phyloP scores from a whole-genome alignment of 352 stramenopile species.

The Phytopythium ostracodes region DNA sequence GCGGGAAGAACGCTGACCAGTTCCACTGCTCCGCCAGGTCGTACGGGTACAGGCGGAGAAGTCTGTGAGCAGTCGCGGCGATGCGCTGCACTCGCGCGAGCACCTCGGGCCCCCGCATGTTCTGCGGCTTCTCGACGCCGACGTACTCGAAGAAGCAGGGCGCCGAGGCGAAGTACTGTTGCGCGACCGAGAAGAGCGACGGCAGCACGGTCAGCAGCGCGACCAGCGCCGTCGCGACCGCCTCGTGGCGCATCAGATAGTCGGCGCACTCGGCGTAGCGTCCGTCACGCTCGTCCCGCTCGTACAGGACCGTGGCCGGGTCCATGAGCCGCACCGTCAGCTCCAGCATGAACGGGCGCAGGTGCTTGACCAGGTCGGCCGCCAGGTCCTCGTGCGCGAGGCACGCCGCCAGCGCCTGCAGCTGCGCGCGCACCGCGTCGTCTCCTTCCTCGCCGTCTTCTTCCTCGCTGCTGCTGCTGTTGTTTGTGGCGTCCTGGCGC shows the following conservation, averaged over 20 bases:
- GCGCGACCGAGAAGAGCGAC: conserved; percentile 46
- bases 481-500: conserved; percentile 6
- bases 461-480: not conserved
- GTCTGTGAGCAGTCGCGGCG: conserved; percentile 48
- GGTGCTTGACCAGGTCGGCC: conserved; percentile 40
- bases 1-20: conserved; percentile 75
- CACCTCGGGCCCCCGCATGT: conserved; percentile 26
- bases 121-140: conserved; percentile 38
- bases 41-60: conserved; percentile 47
- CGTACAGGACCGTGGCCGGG: conserved; percentile 39
- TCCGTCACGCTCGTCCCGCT: conserved; percentile 11
- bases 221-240: conserved; percentile 44
- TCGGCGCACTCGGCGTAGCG: conserved; percentile 34
- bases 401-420: conserved; percentile 56
- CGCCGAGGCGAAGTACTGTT: conserved; percentile 59
- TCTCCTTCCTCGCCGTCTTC: conserved; percentile 15
- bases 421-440: conserved; percentile 17
- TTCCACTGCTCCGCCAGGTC: conserved; percentile 70
- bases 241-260: conserved; percentile 45
- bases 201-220: conserved; percentile 53
- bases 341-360: conserved; percentile 72
- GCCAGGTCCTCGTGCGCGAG: conserved; percentile 47
- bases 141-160: conserved; percentile 79
- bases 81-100: conserved; percentile 45
- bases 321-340: conserved; percentile 63